Conservation (phyloP, 2,329 filamentous ascomycete genomes). For the Incumbomyces lentus region DNA sequence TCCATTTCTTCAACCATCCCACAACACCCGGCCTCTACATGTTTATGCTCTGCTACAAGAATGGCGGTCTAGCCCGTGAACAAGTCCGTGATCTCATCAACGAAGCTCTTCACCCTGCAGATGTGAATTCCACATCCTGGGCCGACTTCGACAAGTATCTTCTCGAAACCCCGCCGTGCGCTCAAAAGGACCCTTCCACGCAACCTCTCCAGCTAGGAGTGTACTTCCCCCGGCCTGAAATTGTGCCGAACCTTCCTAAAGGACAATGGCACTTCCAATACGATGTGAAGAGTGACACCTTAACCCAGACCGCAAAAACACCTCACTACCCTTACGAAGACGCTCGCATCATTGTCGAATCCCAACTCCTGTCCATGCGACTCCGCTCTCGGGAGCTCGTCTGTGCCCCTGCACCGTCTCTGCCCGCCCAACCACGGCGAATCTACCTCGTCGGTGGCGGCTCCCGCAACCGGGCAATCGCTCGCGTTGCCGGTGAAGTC, state of each 20-base stretch:
- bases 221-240: conserved; percentile 93
- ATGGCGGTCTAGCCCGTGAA: conserved; percentile 86
- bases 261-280: conserved; percentile 79
- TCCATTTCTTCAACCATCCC: conserved; percentile 98
- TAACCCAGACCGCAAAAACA: conserved; percentile 43
- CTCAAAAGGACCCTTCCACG: conserved; percentile 38
- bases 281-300: conserved; percentile 35
- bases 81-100: conserved; percentile 75
- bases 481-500: conserved; percentile 72
- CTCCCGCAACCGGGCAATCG: conserved; percentile 80
- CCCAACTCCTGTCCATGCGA: conserved; percentile 84
- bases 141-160: conserved; percentile 67
- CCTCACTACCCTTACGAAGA: conserved; percentile 58
- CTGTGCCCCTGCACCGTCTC: conserved; percentile 38
- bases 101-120: conserved; percentile 25
- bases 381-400: conserved; percentile 74
- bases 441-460: conserved; percentile 94
- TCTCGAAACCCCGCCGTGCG: conserved; percentile 58
- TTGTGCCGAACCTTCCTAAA: conserved; percentile 78
- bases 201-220: conserved; percentile 72
- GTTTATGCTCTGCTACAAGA: conserved; percentile 99
- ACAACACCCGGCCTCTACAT: conserved; percentile 86
- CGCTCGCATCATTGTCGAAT: conserved; percentile 79
- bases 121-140: conserved; percentile 50
- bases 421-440: conserved; percentile 75